phyloP scores from a whole-genome alignment of 257 asterid species.

The Petunia axillaris region DNA sequence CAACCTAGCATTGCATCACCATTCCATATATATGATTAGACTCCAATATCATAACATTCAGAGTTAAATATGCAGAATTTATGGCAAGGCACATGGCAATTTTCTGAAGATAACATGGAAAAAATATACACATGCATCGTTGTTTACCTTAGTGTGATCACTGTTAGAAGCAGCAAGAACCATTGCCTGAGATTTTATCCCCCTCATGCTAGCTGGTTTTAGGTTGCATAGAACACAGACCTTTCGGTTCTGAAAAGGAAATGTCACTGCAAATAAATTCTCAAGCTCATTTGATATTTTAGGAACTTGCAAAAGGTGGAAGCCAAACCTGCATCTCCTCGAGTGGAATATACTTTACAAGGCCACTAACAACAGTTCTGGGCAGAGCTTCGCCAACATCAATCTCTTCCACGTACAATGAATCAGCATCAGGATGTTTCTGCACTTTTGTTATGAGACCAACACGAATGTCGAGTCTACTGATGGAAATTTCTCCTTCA shows the following conservation, averaged over 20 bases:
- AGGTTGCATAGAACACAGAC: slow-evolving; percentile 98
- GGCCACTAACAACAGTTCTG: slow-evolving; percentile 96
- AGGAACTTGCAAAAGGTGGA: slow-evolving; percentile 15
- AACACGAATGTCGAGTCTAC: slow-evolving; percentile 88
- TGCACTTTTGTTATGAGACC: slow-evolving; percentile 82
- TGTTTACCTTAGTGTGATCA: slow-evolving; percentile 74
- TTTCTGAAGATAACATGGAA: background rate
- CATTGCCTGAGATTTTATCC: slow-evolving; percentile 95
- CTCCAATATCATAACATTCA: background rate
- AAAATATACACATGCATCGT: background rate
- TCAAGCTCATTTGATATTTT: slow-evolving; percentile 18
- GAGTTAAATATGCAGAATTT: background rate
- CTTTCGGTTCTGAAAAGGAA: slow-evolving; percentile 71
- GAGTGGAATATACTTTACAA: slow-evolving; percentile 84
- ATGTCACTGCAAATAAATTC: slow-evolving; percentile 4
- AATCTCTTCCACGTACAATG: slow-evolving; percentile 95
- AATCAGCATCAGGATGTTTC: slow-evolving; percentile 95
- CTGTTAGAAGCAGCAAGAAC: slow-evolving; percentile 89
- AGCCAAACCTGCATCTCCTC: slow-evolving; percentile 88
- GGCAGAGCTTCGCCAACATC: slow-evolving; percentile 92
- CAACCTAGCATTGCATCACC: slow-evolving; percentile 58
- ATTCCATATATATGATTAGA: slow-evolving; percentile 12
- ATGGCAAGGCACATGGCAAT: slow-evolving; percentile 3
- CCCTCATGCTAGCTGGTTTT: slow-evolving; percentile 93
- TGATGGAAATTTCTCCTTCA: slow-evolving; percentile 64